Conservation (phyloP, 73 alveolate genomes). For the Stentor roeselii region DNA sequence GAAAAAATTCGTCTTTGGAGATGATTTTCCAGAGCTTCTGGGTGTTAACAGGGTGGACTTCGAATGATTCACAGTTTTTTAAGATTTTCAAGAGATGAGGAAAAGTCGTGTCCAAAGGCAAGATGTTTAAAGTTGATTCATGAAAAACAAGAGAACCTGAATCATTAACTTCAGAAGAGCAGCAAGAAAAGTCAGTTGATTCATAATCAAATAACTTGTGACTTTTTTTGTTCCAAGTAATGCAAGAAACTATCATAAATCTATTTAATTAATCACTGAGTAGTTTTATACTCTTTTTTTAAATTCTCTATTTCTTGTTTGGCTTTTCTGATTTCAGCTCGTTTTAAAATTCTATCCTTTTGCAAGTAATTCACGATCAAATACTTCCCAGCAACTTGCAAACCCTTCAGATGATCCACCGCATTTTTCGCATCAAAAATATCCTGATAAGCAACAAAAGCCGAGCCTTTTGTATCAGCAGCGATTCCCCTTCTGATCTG, state of each 20-base stretch:
- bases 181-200: neutral
- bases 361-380: constrained; percentile 44
- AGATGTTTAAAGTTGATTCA: neutral
- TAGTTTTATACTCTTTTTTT: constrained; percentile 31
- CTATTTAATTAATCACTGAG: no score
- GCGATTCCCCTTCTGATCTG: constrained; percentile 94
- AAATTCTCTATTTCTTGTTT: constrained; percentile 42
- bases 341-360: constrained; percentile 38
- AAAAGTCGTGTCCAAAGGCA: neutral
- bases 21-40: neutral
- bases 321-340: constrained; percentile 37
- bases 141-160: neutral
- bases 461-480: constrained; percentile 96
- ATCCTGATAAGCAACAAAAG: constrained; percentile 97
- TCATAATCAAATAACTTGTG: constrained; percentile 69
- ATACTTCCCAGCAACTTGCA: constrained; percentile 95
- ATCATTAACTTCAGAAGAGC: neutral
- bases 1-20: neutral
- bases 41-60: neutral
- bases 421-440: constrained; percentile 98
- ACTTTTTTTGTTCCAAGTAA: constrained; percentile 60
- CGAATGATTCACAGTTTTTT: neutral
- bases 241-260: constrained; percentile 28
- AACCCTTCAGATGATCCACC: constrained; percentile 93
- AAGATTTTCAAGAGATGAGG: neutral